phyloP scores from a whole-genome alignment of 768 basidiomycete species.

The Pleurotus citrinopileatus region DNA sequence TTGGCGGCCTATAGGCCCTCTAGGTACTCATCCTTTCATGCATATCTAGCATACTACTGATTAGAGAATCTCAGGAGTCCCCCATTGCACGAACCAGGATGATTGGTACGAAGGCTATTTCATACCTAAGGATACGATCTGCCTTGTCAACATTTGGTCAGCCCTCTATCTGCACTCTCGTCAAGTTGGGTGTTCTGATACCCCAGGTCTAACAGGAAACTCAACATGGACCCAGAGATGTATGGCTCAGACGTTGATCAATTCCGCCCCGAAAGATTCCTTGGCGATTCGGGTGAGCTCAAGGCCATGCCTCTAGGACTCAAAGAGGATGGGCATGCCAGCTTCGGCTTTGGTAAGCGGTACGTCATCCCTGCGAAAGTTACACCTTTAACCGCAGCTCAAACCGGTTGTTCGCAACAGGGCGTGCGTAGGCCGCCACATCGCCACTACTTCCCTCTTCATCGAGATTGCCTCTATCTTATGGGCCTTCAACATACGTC shows the following conservation, averaged over 20 bases:
- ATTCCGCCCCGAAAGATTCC: constrained; percentile 13
- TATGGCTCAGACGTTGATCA: neutral
- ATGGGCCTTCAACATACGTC: constrained; percentile 31
- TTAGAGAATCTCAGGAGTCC: neutral
- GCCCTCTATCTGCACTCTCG: neutral
- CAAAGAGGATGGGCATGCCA: constrained; percentile 25
- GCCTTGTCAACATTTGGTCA: constrained; percentile 8
- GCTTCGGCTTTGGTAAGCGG: constrained; percentile 39
- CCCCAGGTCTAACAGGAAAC: neutral
- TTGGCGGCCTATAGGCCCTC: constrained; percentile 5
- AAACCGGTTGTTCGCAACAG: neutral
- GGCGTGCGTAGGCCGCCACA: constrained; percentile 33
- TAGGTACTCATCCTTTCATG: neutral
- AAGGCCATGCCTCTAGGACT: constrained; percentile 17
- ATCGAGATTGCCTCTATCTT: constrained; percentile 32
- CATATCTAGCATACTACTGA: neutral
- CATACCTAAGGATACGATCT: constrained; percentile 6
- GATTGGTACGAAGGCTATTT: constrained; percentile 10
- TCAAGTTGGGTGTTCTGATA: neutral
- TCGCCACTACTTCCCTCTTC: constrained; percentile 32
- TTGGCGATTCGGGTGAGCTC: constrained; percentile 16
- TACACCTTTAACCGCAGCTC: neutral
- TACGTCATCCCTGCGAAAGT: neutral
- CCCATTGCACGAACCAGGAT: constrained; percentile 8
- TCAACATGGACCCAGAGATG: neutral